Conservation (phyloP, 2,329 filamentous ascomycete species). For the Claviceps quebecensis region DNA sequence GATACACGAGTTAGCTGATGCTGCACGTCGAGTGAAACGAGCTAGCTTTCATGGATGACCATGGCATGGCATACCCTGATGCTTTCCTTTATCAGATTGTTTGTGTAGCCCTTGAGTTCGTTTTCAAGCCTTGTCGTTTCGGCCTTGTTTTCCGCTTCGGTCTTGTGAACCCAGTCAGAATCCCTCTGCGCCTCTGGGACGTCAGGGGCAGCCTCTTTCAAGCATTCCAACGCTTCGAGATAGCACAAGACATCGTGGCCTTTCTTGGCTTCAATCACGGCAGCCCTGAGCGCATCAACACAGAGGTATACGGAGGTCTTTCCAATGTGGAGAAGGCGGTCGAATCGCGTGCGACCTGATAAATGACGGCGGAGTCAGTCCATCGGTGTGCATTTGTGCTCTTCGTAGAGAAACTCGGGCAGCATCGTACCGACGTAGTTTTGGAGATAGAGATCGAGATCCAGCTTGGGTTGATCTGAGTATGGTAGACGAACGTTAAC, state of each 20-base stretch:
- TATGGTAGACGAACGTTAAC: background rate
- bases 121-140: constrained; percentile 66
- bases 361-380: background rate
- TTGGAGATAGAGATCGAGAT: constrained; percentile 77
- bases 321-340: constrained; percentile 73
- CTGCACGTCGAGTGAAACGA: background rate
- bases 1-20: background rate
- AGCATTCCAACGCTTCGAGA: constrained; percentile 48
- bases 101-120: constrained; percentile 86
- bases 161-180: constrained; percentile 58
- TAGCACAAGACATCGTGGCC: constrained; percentile 64
- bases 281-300: constrained; percentile 66
- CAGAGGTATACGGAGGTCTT: constrained; percentile 61
- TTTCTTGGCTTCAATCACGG: constrained; percentile 59
- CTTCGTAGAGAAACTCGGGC: background rate
- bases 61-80: constrained; percentile 52
- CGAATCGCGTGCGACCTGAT: constrained; percentile 63
- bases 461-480: constrained; percentile 69
- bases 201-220: constrained; percentile 48
- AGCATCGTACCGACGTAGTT: constrained; percentile 63
- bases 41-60: background rate
- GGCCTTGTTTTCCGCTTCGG: constrained; percentile 48
- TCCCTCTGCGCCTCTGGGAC: constrained; percentile 58
- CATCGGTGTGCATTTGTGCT: background rate
- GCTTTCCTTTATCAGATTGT: constrained; percentile 94